Conservation (phyloP, 768 basidiomycete genomes). For the Termitomyces sp. region DNA sequence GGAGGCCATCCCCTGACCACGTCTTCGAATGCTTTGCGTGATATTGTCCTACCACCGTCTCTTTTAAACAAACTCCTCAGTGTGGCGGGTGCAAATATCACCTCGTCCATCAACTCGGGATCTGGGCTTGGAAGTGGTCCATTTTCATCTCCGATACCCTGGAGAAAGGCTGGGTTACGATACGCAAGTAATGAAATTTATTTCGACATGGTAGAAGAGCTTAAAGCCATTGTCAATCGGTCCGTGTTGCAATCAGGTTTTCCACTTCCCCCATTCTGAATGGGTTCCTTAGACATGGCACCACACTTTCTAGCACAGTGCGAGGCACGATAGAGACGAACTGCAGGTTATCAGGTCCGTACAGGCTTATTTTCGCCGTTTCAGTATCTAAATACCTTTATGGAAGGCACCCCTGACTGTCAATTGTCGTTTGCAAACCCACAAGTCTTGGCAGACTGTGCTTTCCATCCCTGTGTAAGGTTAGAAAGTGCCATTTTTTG, state of each 20-base stretch:
- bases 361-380: background rate
- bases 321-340: slow-evolving; percentile 80
- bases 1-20: slow-evolving; percentile 92
- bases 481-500: slow-evolving; percentile 25
- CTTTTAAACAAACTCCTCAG: slow-evolving; percentile 72
- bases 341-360: slow-evolving; percentile 69
- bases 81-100: slow-evolving; percentile 51
- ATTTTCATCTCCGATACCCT: slow-evolving; percentile 90
- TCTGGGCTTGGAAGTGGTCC: slow-evolving; percentile 45
- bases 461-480: slow-evolving; percentile 94
- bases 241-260: slow-evolving; percentile 29
- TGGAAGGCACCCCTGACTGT: slow-evolving; percentile 84
- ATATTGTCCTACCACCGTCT: slow-evolving; percentile 91
- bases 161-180: slow-evolving; percentile 82
- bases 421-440: slow-evolving; percentile 75
- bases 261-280: background rate
- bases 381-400: background rate
- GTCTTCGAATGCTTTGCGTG: slow-evolving; percentile 83
- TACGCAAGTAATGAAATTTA: slow-evolving; percentile 91
- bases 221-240: slow-evolving; percentile 79
- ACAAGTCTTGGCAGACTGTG: slow-evolving; percentile 69
- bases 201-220: slow-evolving; percentile 85
- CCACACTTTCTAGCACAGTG: slow-evolving; percentile 62
- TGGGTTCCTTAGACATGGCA: slow-evolving; percentile 54
- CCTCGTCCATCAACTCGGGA: slow-evolving; percentile 44